phyloP scores from a whole-genome alignment of 1,284 basidiomycete species.

The Mycosarcoma maydis region DNA sequence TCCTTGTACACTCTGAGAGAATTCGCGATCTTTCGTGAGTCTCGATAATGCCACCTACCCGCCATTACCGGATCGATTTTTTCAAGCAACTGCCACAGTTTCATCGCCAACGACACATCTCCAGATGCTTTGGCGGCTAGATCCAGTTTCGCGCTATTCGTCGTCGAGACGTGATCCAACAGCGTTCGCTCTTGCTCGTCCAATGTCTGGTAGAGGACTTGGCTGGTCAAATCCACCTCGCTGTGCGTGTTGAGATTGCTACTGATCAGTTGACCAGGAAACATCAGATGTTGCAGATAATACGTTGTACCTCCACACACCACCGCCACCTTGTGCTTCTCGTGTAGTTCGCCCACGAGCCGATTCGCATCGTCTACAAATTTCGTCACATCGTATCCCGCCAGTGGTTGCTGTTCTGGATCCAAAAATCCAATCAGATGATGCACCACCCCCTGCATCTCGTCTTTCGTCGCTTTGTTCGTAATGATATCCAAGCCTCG shows the following conservation, averaged over 20 bases:
- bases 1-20: constrained; percentile 83
- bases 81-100: constrained; percentile 76
- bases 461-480: constrained; percentile 84
- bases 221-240: constrained; percentile 1
- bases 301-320: constrained; percentile 95
- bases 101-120: constrained; percentile 52
- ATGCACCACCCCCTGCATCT: constrained; percentile 85
- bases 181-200: constrained; percentile 1
- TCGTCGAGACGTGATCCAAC: constrained; percentile 3
- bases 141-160: constrained; percentile 8
- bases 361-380: constrained; percentile 66
- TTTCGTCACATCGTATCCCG: constrained; percentile 72
- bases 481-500: constrained; percentile 92
- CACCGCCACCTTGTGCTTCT: constrained; percentile 75
- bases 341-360: constrained; percentile 10
- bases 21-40: constrained; percentile 87
- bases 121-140: constrained; percentile 1
- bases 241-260: neutral
- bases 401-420: constrained; percentile 76
- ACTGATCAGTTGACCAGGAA: constrained; percentile 66
- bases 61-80: constrained; percentile 81
- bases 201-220: constrained; percentile 2
- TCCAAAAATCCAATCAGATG: constrained; percentile 86
- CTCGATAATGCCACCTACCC: constrained; percentile 91
- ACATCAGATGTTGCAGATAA: constrained; percentile 88